Evolutionary conservation across 2,329 filamentous ascomycete species (phyloP).

Genomic region (Penicillium italicum): DNA sequence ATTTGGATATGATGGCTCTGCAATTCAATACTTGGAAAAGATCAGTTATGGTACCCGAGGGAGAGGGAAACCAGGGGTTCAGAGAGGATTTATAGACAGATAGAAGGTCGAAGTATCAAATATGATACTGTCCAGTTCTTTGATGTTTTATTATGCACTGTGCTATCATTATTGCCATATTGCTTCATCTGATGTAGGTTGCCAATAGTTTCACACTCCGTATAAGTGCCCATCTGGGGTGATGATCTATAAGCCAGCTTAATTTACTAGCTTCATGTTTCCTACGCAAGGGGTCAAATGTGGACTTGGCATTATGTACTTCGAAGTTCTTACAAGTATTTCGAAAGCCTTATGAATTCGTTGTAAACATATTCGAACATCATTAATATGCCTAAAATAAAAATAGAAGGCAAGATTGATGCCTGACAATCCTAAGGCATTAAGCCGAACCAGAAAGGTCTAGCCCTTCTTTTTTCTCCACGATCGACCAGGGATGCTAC

Average conservation of each 20-base stretch:
- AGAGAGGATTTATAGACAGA: neutral
- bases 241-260: neutral
- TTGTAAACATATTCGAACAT: neutral
- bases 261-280: neutral
- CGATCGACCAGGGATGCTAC: slow-evolving; percentile 22
- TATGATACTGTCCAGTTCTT: neutral
- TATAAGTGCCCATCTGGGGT: neutral
- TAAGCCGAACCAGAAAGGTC: slow-evolving; percentile 11
- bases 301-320: neutral
- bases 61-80: neutral
- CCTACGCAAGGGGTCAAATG: neutral
- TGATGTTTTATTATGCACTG: neutral
- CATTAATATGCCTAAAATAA: neutral
- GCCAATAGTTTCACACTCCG: neutral
- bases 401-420: neutral
- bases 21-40: neutral
- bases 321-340: neutral
- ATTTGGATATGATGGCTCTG: neutral
- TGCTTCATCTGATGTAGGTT: neutral
- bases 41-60: too few species aligned
- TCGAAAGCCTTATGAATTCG: too few species aligned
- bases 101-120: neutral
- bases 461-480: slow-evolving; percentile 21
- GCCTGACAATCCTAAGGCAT: slow-evolving; percentile 4
- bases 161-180: neutral